Evolutionary conservation across 1,284 basidiomycete species (phyloP).

Genomic region (Cryptococcus hybrid): DNA sequence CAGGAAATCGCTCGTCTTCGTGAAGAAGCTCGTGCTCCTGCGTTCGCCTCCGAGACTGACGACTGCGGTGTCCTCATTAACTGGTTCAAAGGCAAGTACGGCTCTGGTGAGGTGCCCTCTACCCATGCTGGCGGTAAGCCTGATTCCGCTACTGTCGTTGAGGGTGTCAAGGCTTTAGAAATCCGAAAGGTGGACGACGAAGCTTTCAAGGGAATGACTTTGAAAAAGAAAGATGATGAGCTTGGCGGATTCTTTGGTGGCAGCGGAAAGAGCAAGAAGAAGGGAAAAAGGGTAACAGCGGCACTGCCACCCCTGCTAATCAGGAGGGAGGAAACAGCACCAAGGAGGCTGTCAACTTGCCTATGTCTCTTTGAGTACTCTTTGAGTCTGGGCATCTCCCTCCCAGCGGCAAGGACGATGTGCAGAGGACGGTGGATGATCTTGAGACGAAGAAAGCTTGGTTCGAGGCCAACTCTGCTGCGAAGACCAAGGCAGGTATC

Average conservation of each 20-base stretch:
- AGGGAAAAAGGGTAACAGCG: constrained; percentile 52
- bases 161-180: constrained; percentile 78
- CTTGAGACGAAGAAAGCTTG: constrained; percentile 92
- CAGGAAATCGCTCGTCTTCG: constrained; percentile 77
- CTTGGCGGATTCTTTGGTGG: constrained; percentile 58
- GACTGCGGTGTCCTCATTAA: constrained; percentile 77
- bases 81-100: constrained; percentile 74
- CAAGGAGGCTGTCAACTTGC: constrained; percentile 64
- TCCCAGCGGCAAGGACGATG: constrained; percentile 72
- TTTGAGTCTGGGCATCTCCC: constrained; percentile 89
- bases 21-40: constrained; percentile 88
- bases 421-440: constrained; percentile 82
- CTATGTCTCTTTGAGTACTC: constrained; percentile 82
- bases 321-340: constrained; percentile 22
- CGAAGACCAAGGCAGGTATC: constrained; percentile 50
- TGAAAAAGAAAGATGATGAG: constrained; percentile 86
- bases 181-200: constrained; percentile 76
- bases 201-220: constrained; percentile 65
- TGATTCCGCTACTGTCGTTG: constrained; percentile 53
- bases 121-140: constrained; percentile 36
- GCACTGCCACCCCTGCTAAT: constrained; percentile 45
- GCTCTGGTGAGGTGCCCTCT: constrained; percentile 47
- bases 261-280: constrained; percentile 48
- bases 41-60: constrained; percentile 91
- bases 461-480: constrained; percentile 68